These are phyloP conservation scores for Zopfia rhizophila DNA, from an alignment of 2,329 filamentous ascomycete genomes.

Conservation along the genomic window DNA sequence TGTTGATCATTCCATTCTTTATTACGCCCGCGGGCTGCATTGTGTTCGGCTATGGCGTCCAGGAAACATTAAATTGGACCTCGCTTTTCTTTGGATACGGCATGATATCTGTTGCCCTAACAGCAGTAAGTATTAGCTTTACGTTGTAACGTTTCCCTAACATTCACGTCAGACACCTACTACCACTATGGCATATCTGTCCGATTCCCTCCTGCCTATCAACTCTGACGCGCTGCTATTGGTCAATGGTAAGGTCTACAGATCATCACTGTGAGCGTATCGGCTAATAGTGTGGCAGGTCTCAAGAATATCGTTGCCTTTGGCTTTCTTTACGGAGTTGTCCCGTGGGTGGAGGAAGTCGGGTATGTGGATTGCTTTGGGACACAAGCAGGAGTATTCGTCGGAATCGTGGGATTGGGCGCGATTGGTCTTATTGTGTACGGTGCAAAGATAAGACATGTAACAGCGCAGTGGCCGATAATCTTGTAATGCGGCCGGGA, in stretches of 20 bases:
- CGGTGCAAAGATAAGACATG: constrained; percentile 45
- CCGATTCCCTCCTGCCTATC: constrained; percentile 49
- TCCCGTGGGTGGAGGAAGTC: constrained; percentile 53
- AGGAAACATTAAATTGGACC: constrained; percentile 55
- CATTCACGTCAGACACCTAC: constrained; percentile 19
- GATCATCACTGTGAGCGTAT: constrained; percentile 3
- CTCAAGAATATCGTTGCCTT: constrained; percentile 62
- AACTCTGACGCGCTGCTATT: constrained; percentile 51
- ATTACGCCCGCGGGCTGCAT: constrained; percentile 57
- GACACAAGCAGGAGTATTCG: constrained; percentile 51
- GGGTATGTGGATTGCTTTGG: constrained; percentile 52
- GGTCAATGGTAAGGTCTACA: constrained; percentile 40
- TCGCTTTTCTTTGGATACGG: constrained; percentile 60
- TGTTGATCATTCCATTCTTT: constrained; percentile 54
- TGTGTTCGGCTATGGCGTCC: constrained; percentile 58
- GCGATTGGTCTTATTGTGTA: constrained; percentile 44
- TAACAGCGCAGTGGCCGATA: constrained; percentile 48
- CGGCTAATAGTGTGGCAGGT: constrained; percentile 34
- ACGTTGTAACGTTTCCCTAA: too few relatives aligned
- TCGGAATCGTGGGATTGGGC: constrained; percentile 44
- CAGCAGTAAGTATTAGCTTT: constrained; percentile 37
- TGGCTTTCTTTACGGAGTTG: constrained; percentile 58
- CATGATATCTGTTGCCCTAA: constrained; percentile 57
- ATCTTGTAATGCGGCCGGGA: constrained; percentile 36
- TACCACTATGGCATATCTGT: constrained; percentile 58